These are phyloP conservation scores for Phytophthora rubi DNA, from an alignment of 352 stramenopile genomes.

Conservation along the genomic window DNA sequence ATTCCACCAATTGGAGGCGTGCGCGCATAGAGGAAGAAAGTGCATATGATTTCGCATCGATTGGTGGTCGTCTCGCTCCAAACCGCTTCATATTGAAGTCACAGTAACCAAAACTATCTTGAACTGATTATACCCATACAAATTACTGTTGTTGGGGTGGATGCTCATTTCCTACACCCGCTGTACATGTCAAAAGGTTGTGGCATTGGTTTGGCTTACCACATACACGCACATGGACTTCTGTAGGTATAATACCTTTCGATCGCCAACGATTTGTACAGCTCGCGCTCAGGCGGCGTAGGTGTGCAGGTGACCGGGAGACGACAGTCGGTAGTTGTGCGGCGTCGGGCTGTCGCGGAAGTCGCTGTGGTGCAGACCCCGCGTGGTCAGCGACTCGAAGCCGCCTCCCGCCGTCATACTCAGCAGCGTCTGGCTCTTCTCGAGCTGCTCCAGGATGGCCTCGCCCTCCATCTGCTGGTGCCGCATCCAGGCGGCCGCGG, in stretches of 20 bases:
- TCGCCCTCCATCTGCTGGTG: constrained; percentile 40
- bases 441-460: constrained; percentile 39
- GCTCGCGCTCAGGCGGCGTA: constrained; percentile 14
- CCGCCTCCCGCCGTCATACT: constrained; percentile 20
- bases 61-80: too few species aligned
- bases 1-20: too few species aligned
- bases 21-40: too few species aligned
- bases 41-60: too few species aligned
- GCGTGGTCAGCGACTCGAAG: constrained; percentile 25
- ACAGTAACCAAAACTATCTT: too few species aligned
- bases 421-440: constrained; percentile 39
- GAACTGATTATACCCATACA: too few species aligned
- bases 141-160: too few species aligned
- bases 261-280: neutral
- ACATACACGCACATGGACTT: neutral
- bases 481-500: constrained; percentile 33
- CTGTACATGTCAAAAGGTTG: neutral
- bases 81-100: too few species aligned
- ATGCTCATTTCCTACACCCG: too few species aligned
- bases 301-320: constrained; percentile 25
- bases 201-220: neutral
- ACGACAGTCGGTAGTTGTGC: constrained; percentile 43
- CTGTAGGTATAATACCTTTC: neutral
- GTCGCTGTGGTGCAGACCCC: constrained; percentile 40
- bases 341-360: constrained; percentile 45